Percentiles rank a stretch among this genome's conserved stretches.
Evolutionary conservation across 1,284 basidiomycete genomes (phyloP).

Genomic region (Sporisorium exsertum): DNA sequence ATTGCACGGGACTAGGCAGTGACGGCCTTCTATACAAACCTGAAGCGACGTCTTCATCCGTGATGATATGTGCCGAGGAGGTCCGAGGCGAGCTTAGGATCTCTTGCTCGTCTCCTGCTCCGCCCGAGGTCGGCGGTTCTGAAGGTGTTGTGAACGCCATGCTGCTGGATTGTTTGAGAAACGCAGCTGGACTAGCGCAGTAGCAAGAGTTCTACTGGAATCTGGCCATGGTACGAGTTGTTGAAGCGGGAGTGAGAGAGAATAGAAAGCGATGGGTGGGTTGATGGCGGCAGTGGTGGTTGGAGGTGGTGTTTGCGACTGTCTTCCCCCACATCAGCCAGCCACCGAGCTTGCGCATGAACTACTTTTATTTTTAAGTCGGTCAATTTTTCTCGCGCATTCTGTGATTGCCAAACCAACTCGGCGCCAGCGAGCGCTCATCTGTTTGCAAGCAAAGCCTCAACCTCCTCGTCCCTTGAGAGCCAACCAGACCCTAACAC

Average conservation of each 20-base stretch:
- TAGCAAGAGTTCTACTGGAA: neutral
- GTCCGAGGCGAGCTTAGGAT: constrained; percentile 19
- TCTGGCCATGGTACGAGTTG: neutral
- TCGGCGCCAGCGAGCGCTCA: neutral
- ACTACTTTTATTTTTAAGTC: neutral
- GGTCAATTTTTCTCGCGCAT: neutral
- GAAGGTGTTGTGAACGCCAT: neutral
- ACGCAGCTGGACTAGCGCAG: neutral
- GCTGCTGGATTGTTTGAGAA: neutral
- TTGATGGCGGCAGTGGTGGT: neutral
- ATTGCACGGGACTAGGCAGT: constrained; percentile 6
- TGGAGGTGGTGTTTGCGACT: neutral
- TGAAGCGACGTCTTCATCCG: constrained; percentile 27
- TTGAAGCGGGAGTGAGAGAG: neutral
- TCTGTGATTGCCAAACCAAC: neutral
- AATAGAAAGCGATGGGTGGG: neutral
- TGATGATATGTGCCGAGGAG: constrained; percentile 5
- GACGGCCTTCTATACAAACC: constrained; percentile 33
- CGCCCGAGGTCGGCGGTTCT: neutral
- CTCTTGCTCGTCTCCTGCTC: constrained; percentile 19
- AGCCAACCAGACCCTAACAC: neutral
- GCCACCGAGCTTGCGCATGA: neutral
- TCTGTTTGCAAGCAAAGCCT: neutral
- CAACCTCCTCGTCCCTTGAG: neutral
- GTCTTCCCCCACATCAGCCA: neutral